Evolutionary conservation across 2,329 filamentous ascomycete genomes (phyloP).

Genomic region (Emergomyces pasteurianus): DNA sequence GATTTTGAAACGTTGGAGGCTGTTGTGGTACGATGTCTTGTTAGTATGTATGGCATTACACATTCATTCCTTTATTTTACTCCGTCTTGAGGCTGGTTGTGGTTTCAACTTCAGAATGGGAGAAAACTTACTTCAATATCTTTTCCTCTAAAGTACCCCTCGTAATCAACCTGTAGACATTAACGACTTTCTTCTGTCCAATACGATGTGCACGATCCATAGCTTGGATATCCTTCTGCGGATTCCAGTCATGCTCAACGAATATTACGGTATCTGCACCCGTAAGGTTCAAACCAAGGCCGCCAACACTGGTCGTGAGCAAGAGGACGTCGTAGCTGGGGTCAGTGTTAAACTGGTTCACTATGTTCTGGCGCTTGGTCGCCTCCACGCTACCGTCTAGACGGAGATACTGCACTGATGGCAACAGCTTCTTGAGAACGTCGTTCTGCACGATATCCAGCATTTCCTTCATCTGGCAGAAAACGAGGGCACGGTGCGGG

Average conservation of each 20-base stretch:
- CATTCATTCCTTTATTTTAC: not conserved
- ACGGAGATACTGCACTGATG: conserved; percentile 84
- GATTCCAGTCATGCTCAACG: conserved; percentile 99
- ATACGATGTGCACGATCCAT: conserved; percentile 99
- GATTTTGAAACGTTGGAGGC: conserved; percentile 97
- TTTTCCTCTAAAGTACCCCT: conserved; percentile 95
- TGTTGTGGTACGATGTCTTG: conserved; percentile 24
- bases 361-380: conserved; percentile 87
- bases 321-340: conserved; percentile 91
- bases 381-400: conserved; percentile 89
- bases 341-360: conserved; percentile 97
- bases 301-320: conserved; percentile 88
- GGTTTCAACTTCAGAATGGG: not conserved
- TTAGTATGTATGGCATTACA: not conserved
- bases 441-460: conserved; percentile 96
- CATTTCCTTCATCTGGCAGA: conserved; percentile 99
- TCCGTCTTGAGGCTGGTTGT: conserved; percentile 6
- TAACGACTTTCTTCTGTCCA: conserved; percentile 98
- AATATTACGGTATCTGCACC: conserved; percentile 98
- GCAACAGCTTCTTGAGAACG: conserved; percentile 81
- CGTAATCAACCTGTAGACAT: conserved; percentile 94
- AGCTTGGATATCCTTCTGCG: conserved; percentile 94
- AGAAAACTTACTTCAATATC: conserved; percentile 61
- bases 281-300: conserved; percentile 85
- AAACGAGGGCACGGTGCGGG: conserved; percentile 87